Percentiles rank a stretch among this genome's conserved stretches.
Evolutionary conservation across 2,329 filamentous ascomycete species (phyloP).

Genomic region (Fusarium nelsonii): DNA sequence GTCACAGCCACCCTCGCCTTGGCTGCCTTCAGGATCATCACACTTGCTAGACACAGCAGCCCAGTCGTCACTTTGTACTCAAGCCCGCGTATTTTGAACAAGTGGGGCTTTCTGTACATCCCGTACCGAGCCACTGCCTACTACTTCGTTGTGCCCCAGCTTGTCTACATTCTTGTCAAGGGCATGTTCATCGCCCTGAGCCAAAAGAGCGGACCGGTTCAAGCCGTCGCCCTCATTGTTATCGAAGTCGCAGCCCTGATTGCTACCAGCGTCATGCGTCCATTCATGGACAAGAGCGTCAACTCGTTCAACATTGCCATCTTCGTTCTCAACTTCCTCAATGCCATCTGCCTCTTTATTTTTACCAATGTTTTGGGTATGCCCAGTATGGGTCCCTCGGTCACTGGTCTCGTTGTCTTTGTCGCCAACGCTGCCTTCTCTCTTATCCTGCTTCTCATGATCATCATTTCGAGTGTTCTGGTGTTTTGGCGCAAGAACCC

Average conservation of each 20-base stretch:
- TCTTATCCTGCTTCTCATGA: conserved; percentile 83
- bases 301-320: conserved; percentile 97
- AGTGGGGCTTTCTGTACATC: conserved; percentile 98
- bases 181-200: conserved; percentile 87
- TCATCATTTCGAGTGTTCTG: conserved; percentile 69
- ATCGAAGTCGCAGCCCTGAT: conserved; percentile 85
- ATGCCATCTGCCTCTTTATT: conserved; percentile 87
- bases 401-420: conserved; percentile 91
- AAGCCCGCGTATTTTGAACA: conserved; percentile 89
- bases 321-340: conserved; percentile 88
- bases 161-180: conserved; percentile 85
- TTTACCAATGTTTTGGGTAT: conserved; percentile 89
- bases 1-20: conserved; percentile 81
- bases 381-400: conserved; percentile 83
- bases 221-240: conserved; percentile 84
- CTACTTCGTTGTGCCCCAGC: conserved; percentile 87
- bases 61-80: conserved; percentile 96
- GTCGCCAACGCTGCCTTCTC: conserved; percentile 87
- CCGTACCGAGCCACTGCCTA: conserved; percentile 96
- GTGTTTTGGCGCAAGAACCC: conserved; percentile 92
- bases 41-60: conserved; percentile 94
- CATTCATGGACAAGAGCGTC: conserved; percentile 99
- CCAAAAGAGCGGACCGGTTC: conserved; percentile 77
- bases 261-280: conserved; percentile 80
- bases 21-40: conserved; percentile 90